A percentile compares a stretch with the other conserved stretches of the same genome.
Evolutionary conservation across 345 rosid genomes (phyloP).

Genomic region (Syzygium grande): DNA sequence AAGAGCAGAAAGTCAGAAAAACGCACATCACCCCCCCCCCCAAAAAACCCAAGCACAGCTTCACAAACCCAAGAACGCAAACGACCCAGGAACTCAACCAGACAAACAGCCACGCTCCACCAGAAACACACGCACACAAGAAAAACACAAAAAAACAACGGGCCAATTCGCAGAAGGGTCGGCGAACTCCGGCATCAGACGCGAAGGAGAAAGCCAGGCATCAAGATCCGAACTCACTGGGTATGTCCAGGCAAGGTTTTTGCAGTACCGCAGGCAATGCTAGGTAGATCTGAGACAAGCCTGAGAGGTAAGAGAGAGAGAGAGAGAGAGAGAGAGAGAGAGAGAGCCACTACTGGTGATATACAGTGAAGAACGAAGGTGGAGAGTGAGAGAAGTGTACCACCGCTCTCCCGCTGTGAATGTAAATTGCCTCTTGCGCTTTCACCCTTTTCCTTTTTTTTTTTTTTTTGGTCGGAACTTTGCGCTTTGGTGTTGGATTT

Average conservation of each 20-base stretch:
- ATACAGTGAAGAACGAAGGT: background rate
- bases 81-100: background rate
- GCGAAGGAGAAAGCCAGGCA: background rate
- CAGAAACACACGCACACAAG: background rate
- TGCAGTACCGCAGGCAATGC: background rate
- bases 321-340: background rate
- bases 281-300: background rate
- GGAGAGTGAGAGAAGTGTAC: background rate
- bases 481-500: background rate
- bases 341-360: background rate
- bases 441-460: too few species aligned
- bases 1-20: background rate
- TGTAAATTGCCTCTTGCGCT: background rate
- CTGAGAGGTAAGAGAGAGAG: background rate
- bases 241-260: background rate
- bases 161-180: background rate
- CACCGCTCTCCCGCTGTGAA: background rate
- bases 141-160: background rate
- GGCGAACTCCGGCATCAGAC: background rate
- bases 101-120: background rate
- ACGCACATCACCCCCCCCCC: background rate
- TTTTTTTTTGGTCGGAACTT: too few species aligned
- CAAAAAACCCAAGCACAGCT: background rate
- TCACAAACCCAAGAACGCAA: background rate
- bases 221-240: background rate